phyloP scores from a whole-genome alignment of 306 rosid species.

The Corylus avellana region DNA sequence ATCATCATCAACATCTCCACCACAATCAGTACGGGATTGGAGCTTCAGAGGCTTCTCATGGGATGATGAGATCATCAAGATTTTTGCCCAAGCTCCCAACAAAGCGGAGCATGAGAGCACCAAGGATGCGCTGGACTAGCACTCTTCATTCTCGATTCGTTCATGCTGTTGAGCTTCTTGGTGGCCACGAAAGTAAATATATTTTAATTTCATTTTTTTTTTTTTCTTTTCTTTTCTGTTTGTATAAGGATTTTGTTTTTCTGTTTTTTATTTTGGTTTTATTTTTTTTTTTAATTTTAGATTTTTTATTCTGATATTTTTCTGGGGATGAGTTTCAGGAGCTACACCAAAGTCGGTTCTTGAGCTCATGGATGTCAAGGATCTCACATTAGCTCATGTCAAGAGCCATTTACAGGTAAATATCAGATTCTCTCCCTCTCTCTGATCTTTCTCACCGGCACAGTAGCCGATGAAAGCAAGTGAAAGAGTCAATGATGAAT shows the following conservation, averaged over 20 bases:
- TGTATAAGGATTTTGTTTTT: not conserved
- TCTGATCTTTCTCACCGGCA: conserved; percentile 35
- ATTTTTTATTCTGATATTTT: not conserved
- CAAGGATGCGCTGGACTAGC: conserved; percentile 94
- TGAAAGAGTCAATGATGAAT: conserved; percentile 43
- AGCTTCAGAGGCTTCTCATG: conserved; percentile 45
- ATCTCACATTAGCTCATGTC: conserved; percentile 95
- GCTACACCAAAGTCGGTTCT: conserved; percentile 96
- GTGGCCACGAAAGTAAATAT: conserved; percentile 87
- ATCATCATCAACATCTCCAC: conserved; percentile 34
- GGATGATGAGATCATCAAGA: conserved; percentile 76
- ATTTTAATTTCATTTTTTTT: not conserved
- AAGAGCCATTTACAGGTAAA: conserved; percentile 95
- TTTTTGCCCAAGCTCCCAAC: conserved; percentile 72
- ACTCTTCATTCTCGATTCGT: conserved; percentile 87
- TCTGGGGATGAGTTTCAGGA: conserved; percentile 52
- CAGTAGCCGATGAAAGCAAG: conserved; percentile 49
- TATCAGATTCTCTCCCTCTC: not conserved
- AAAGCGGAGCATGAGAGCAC: conserved; percentile 88
- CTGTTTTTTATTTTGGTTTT: too few species aligned
- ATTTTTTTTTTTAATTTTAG: not conserved
- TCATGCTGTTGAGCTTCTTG: conserved; percentile 93
- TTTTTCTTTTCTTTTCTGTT: not conserved
- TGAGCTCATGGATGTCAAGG: conserved; percentile 98
- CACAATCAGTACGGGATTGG: conserved; percentile 36